Base-by-base conservation (phyloP, 768 basidiomycete species). In the Podaxis pistillaris region DNA sequence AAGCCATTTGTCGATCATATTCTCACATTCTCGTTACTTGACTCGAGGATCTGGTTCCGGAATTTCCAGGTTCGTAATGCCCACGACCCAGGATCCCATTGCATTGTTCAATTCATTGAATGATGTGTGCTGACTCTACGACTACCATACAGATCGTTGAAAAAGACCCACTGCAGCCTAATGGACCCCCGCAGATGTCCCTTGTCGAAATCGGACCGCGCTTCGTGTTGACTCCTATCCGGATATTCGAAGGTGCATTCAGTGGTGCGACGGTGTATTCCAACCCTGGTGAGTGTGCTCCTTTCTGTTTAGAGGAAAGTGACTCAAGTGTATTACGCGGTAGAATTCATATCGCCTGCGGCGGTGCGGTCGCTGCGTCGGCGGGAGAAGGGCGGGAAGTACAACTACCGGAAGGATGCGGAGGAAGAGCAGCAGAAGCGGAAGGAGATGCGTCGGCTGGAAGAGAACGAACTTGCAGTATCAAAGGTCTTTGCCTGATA, bases 1-100 rank as follows among this genome's bases (percentile, higher is more conserved):
- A 99, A 99, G 74, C 97, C 97, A 1, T 99, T 99, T 78, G 86
- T 99, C 70, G 97, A 99, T 77, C 97, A 98, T 71, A 87, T 99
- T 72, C 83, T 98, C 66, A 95, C 94, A 41, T 98, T 99, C 76
- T 97, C 96, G 37, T 81, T 98, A 59, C 83, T 96, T 33, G 97
- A 99, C 80, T 83, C 85, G 70, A 98, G 97, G 74, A 94, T 98
- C 67, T 99, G 97, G 97, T 98, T 98, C 82, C 87, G 97, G 67
- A 98, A 98, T 76, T 99, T 91, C 80, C 97, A 99, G 85, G 94
- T 95, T 62, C 66, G 79, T 71, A 19, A 46, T 64, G 40, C 22
- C 55, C 22, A 56, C 56, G 30, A 11, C 11, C 11, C 49, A 26
- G 12, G 28, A 15, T 24, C 38, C 41, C 33, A n/a, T 44, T 30